Evolutionary conservation across 225 moss, liverwort and hornwort genomes (phyloP), one percentile per base, ranked within the genome.

Genomic region (Lunularia cruciata): DNA sequence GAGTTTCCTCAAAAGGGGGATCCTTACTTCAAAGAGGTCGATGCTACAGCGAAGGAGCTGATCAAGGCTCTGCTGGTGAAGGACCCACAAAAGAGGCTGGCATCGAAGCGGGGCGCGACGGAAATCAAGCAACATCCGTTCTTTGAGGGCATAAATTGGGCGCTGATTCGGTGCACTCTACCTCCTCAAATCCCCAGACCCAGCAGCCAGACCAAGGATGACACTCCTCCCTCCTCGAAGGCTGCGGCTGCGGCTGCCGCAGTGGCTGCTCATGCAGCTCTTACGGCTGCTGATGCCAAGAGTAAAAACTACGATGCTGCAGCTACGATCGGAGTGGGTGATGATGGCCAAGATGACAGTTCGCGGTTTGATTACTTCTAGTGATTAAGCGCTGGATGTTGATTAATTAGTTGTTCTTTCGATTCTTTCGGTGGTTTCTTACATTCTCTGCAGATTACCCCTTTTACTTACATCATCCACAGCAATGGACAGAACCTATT

Each of bases 91-190:
- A 88, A 90, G 73, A 88, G 95, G 18, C 75, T 95, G 49, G 95
- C 87, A 48, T 92, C 77, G 53, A 92, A 87, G 65, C 78, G 95
- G 83, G 95, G 95, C 69, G 90, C 95, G 31, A 83, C 89, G 35
- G 95, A 95, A 75, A 85, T 95, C 72, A 95, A 95, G 81, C 88
- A 90, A 47, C 95, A 95, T 73, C 88, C 92, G 0, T 95, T 95
- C 78, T 95, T 95, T 65, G 92, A 95, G 72, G 84, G 90, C 77
- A 85, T 92, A 14, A 95, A 95, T 30, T 95, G 95, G 95, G 95
- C 92, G 28, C 83, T 95, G 28, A 92, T 95, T 27, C 86, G 95
- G n/a, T 95, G 92, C 78, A 90, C 90, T 28, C 73, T 83, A 31
- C 95, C 95, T 32, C 95, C 95, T 4, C 88, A 92, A 75, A 89